Evolutionary conservation across 352 stramenopile genomes (phyloP).

Genomic region (Phytophthora pisi): DNA sequence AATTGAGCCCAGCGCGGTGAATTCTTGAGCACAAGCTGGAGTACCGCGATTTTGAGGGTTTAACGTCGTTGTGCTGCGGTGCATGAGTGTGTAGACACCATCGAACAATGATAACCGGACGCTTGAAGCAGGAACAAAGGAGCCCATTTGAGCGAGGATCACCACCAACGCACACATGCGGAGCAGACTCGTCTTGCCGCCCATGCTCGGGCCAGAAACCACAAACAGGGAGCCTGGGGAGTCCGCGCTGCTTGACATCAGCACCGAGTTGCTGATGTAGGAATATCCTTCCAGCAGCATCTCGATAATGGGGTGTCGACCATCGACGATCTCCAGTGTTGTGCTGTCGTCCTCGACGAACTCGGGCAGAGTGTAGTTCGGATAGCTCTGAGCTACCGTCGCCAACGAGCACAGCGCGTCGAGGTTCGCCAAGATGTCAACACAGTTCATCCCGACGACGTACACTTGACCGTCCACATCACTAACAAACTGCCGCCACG

Average conservation of each 20-base stretch:
- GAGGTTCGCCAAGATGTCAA: slow-evolving; percentile 56
- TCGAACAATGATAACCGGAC: slow-evolving; percentile 60
- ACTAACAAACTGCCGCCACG: slow-evolving; percentile 50
- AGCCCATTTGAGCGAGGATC: slow-evolving; percentile 73
- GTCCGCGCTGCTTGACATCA: slow-evolving; percentile 18
- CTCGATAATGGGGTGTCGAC: slow-evolving; percentile 69
- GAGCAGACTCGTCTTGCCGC: slow-evolving; percentile 78
- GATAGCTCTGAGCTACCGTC: slow-evolving; percentile 45
- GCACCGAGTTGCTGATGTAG: slow-evolving; percentile 49
- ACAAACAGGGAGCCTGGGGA: slow-evolving; percentile 34
- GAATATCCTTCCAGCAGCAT: slow-evolving; percentile 33
- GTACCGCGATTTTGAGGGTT: slow-evolving; percentile 4
- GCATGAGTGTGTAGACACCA: slow-evolving; percentile 75
- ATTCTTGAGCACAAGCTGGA: slow-evolving; percentile 14
- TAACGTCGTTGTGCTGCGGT: slow-evolving; percentile 28
- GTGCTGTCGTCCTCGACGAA: slow-evolving; percentile 32
- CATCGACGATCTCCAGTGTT: slow-evolving; percentile 52
- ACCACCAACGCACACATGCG: slow-evolving; percentile 64
- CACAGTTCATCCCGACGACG: slow-evolving; percentile 41
- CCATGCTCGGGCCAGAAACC: slow-evolving; percentile 88
- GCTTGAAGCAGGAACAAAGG: slow-evolving; percentile 55
- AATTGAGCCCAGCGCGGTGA: slow-evolving; percentile 38
- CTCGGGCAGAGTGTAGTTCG: slow-evolving; percentile 47
- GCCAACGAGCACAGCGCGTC: slow-evolving; percentile 73
- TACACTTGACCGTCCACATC: slow-evolving; percentile 46